A percentile compares a stretch with the other conserved stretches of the same genome.
phyloP scores from a whole-genome alignment of 169 alveolate genomes.

The Babesia bigemina region DNA sequence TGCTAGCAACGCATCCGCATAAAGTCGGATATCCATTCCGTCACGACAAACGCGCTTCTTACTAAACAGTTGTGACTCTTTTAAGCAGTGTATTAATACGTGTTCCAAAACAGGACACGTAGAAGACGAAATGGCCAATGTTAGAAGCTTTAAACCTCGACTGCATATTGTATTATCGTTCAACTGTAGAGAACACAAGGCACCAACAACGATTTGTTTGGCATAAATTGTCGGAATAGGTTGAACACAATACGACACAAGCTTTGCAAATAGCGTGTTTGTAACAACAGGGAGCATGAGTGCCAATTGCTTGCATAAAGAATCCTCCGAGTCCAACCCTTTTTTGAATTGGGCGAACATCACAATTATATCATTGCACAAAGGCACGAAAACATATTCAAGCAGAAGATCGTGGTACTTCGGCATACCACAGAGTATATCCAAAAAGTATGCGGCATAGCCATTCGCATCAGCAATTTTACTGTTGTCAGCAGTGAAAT shows the following conservation, averaged over 20 bases:
- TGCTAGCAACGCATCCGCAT: conserved; percentile 35
- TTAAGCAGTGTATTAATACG: conserved; percentile 1
- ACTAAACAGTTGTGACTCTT: conserved; percentile 14
- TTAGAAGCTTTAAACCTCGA: conserved; percentile 30
- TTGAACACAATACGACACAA: not conserved
- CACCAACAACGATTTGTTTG: not conserved
- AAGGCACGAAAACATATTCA: conserved; percentile 32
- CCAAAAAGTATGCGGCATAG: conserved; percentile 53
- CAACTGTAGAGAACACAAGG: conserved; percentile 15
- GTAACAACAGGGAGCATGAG: conserved; percentile 20
- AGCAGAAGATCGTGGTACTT: conserved; percentile 20
- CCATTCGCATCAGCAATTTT: conserved; percentile 17
- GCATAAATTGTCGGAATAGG: conserved; percentile 3
- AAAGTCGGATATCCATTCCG: not conserved
- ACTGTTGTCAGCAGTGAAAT: conserved; percentile 13
- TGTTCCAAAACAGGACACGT: conserved; percentile 18
- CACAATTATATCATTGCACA: conserved; percentile 19
- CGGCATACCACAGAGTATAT: conserved; percentile 31
- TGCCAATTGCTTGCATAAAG: not conserved
- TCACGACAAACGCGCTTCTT: not conserved
- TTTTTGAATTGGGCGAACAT: conserved; percentile 4
- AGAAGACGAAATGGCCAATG: conserved; percentile 24
- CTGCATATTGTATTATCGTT: conserved; percentile 1
- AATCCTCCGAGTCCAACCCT: not conserved
- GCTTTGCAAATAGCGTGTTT: conserved; percentile 23